Conservation (phyloP, 768 basidiomycete genomes). For the Xerocomellus chrysenteron region DNA sequence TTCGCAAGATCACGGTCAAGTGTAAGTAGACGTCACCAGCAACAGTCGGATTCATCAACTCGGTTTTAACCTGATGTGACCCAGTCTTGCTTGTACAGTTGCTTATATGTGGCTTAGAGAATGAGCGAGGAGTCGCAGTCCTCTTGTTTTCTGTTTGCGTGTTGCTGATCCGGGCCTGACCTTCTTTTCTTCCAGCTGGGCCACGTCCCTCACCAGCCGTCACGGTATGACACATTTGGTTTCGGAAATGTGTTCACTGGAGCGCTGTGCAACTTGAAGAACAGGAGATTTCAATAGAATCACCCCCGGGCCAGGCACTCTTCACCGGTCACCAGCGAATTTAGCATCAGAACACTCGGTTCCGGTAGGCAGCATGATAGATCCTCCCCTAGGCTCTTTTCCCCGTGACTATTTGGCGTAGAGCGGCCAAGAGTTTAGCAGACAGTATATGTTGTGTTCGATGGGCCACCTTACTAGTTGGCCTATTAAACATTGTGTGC, state of each 20-base stretch:
- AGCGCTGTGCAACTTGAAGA: conserved; percentile 16
- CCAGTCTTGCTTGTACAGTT: conserved; percentile 5
- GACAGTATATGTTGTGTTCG: background rate
- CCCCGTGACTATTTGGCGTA: background rate
- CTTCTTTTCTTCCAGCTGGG: conserved; percentile 20
- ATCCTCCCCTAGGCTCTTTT: no score
- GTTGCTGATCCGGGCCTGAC: conserved; percentile 5
- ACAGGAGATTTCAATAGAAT: background rate
- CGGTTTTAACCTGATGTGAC: background rate
- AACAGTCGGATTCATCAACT: no score
- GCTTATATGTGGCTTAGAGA: background rate
- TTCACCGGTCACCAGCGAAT: conserved; percentile 13
- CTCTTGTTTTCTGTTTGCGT: conserved; percentile 7
- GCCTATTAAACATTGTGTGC: no score
- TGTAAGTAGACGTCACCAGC: conserved; percentile 7
- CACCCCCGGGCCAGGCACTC: background rate
- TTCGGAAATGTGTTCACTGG: background rate
- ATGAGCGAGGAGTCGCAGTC: background rate
- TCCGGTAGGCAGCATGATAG: no score
- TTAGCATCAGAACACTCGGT: background rate
- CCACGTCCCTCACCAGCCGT: conserved; percentile 10
- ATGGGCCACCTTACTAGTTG: no score
- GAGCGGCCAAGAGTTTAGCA: no score
- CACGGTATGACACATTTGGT: conserved; percentile 4
- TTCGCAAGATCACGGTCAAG: conserved; percentile 89